phyloP scores from a whole-genome alignment of 768 basidiomycete genomes.

The Jaapia argillacea region DNA sequence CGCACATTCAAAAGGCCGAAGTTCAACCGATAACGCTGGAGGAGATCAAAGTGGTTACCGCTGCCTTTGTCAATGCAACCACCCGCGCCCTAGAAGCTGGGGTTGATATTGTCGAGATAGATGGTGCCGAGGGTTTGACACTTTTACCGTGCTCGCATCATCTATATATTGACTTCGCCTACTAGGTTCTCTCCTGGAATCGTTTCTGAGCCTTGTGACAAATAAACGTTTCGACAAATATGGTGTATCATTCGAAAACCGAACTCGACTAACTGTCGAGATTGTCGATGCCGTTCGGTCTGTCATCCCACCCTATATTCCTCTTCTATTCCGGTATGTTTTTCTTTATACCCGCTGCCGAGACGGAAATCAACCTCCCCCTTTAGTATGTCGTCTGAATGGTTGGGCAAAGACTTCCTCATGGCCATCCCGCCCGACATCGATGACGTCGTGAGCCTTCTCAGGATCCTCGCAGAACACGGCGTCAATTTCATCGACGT shows the following conservation, averaged over 20 bases:
- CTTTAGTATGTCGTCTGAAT: too few relatives aligned
- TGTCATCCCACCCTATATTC: slow-evolving; percentile 48
- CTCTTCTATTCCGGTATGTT: slow-evolving; percentile 59
- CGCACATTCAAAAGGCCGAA: slow-evolving; percentile 31
- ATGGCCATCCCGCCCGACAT: too few relatives aligned
- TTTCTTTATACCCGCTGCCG: neutral
- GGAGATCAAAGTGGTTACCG: slow-evolving; percentile 45
- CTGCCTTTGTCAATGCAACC: slow-evolving; percentile 43
- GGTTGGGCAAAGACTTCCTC: too few relatives aligned
- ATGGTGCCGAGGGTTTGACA: slow-evolving; percentile 40
- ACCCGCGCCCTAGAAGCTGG: slow-evolving; percentile 48
- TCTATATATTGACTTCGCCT: neutral
- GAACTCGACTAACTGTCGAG: slow-evolving; percentile 50
- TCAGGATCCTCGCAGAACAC: too few relatives aligned
- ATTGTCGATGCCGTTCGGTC: slow-evolving; percentile 54
- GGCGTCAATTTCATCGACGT: too few relatives aligned
- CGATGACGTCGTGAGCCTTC: too few relatives aligned
- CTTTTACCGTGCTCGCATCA: neutral
- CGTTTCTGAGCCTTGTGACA: slow-evolving; percentile 49
- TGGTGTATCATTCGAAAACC: slow-evolving; percentile 64
- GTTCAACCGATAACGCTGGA: slow-evolving; percentile 49
- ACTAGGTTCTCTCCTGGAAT: slow-evolving; percentile 40
- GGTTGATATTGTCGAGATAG: slow-evolving; percentile 50
- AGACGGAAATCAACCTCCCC: too few relatives aligned
- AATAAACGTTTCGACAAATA: slow-evolving; percentile 63